phyloP scores from a whole-genome alignment of 495 filamentous ascomycete species.

The Penicillium flavigenum region DNA sequence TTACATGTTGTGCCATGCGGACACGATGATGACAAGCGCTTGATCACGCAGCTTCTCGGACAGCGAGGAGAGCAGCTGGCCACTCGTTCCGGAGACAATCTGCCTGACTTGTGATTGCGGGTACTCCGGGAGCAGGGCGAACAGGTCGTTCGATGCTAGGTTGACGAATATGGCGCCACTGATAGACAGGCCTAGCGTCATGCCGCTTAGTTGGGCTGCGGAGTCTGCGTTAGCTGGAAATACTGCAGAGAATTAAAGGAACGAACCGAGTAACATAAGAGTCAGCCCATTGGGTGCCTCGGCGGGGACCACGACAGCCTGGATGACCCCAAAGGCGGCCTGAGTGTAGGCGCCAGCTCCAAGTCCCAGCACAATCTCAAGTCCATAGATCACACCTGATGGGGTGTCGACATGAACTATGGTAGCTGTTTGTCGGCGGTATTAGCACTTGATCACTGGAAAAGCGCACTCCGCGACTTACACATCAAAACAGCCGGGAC shows the following conservation, averaged over 20 bases:
- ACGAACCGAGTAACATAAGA: slow-evolving; percentile 37
- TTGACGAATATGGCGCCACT: slow-evolving; percentile 57
- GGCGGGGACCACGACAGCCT: slow-evolving; percentile 42
- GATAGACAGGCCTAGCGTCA: slow-evolving; percentile 34
- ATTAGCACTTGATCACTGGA: not conserved
- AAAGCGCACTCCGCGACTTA: not conserved
- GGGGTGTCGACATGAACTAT: slow-evolving; percentile 35
- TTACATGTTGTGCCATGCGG: slow-evolving; percentile 7
- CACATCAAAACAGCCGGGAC: slow-evolving; percentile 15
- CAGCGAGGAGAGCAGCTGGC: not conserved
- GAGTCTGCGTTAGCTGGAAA: not conserved
- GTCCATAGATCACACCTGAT: slow-evolving; percentile 52
- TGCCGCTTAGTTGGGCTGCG: slow-evolving; percentile 1
- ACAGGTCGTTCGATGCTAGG: slow-evolving; percentile 32
- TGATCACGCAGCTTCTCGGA: not conserved
- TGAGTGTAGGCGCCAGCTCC: slow-evolving; percentile 53
- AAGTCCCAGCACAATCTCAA: slow-evolving; percentile 49
- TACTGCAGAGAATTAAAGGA: not conserved
- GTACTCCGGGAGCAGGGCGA: slow-evolving; percentile 1
- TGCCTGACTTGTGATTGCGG: not conserved
- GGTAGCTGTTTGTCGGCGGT: slow-evolving; percentile 1
- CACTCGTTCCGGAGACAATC: slow-evolving; percentile 8
- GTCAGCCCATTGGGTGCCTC: slow-evolving; percentile 43
- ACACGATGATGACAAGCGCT: not conserved
- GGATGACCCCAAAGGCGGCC: slow-evolving; percentile 51